Evolutionary conservation across 2,329 filamentous ascomycete genomes (phyloP).

Genomic region (Fusarium guadeloupense): DNA sequence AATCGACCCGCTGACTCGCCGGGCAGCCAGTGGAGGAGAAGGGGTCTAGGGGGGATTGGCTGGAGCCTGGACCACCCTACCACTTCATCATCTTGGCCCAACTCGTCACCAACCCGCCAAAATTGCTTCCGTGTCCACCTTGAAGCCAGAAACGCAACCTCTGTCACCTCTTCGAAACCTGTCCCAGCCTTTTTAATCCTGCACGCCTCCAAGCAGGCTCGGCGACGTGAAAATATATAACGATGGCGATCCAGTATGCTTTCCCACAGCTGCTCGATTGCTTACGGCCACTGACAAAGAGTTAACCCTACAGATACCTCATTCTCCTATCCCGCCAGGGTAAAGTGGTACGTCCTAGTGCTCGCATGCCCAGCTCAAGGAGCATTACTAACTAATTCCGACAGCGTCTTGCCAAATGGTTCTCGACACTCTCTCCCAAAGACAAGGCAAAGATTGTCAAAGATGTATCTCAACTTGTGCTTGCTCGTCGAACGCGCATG

Average conservation of each 20-base stretch:
- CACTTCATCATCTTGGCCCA: slow-evolving; percentile 17
- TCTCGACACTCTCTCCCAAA: slow-evolving; percentile 95
- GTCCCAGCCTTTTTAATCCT: slow-evolving; percentile 16
- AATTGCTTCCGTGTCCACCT: slow-evolving; percentile 43
- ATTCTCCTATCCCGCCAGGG: slow-evolving; percentile 98
- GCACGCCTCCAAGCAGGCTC: slow-evolving; percentile 38
- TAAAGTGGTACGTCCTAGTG: slow-evolving; percentile 84
- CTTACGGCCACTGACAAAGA: slow-evolving; percentile 34
- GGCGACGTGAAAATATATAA: slow-evolving; percentile 37
- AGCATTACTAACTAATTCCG: slow-evolving; percentile 33
- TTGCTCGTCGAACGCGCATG: slow-evolving; percentile 96
- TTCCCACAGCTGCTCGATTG: slow-evolving; percentile 13
- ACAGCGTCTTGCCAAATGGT: slow-evolving; percentile 99
- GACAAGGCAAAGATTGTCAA: slow-evolving; percentile 99
- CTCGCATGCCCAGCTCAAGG: slow-evolving; percentile 15
- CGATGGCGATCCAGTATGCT: slow-evolving; percentile 58
- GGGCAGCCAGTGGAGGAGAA: background rate
- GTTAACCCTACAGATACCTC: slow-evolving; percentile 74
- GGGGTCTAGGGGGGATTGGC: slow-evolving; percentile 10
- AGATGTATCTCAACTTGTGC: slow-evolving; percentile 96
- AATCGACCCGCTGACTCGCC: slow-evolving; percentile 6
- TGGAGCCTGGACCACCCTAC: slow-evolving; percentile 23
- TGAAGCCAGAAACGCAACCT: slow-evolving; percentile 38
- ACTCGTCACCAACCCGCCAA: slow-evolving; percentile 45
- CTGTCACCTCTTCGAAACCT: slow-evolving; percentile 32